Percentiles rank a stretch among this genome's conserved stretches.
Evolutionary conservation across 495 filamentous ascomycete genomes (phyloP).

Genomic region (Umbilicaria muhlenbergii): DNA sequence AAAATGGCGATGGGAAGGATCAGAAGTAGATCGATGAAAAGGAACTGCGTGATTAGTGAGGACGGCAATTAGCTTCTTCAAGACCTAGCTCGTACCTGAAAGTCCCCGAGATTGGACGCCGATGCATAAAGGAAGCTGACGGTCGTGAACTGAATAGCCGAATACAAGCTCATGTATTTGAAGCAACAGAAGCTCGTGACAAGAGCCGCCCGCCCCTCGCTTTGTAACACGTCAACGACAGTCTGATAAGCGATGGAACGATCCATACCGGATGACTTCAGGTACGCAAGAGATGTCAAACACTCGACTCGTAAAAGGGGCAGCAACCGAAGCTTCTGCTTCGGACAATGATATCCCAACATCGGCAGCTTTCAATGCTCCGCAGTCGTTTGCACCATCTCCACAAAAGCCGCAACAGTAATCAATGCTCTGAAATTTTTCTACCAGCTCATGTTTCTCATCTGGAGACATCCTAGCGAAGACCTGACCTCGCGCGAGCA

Average conservation of each 20-base stretch:
- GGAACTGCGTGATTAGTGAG: conserved; percentile 37
- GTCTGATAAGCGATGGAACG: background rate
- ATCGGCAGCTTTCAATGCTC: conserved; percentile 92
- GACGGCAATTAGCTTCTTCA: conserved; percentile 1
- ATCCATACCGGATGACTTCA: conserved; percentile 59
- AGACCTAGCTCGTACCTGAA: conserved; percentile 42
- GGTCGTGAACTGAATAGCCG: conserved; percentile 96
- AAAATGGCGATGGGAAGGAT: conserved; percentile 96
- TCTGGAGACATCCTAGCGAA: conserved; percentile 99
- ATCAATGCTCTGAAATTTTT: conserved; percentile 91
- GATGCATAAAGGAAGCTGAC: conserved; percentile 96
- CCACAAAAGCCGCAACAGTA: conserved; percentile 96
- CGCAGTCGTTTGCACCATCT: conserved; percentile 97
- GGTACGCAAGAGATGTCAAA: conserved; percentile 98
- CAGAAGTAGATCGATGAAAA: conserved; percentile 85
- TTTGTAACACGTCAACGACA: conserved; percentile 15
- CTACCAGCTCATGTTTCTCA: conserved; percentile 95
- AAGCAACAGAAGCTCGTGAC: conserved; percentile 99
- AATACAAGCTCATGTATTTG: conserved; percentile 99
- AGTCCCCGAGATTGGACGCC: conserved; percentile 91
- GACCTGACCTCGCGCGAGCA: conserved; percentile 83
- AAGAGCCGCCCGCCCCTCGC: conserved; percentile 83
- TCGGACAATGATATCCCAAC: conserved; percentile 98
- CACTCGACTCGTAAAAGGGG: conserved; percentile 86
- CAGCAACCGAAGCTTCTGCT: conserved; percentile 93